Evolutionary conservation across 345 rosid species (phyloP).

Genomic region (Nephelium lappaceum): DNA sequence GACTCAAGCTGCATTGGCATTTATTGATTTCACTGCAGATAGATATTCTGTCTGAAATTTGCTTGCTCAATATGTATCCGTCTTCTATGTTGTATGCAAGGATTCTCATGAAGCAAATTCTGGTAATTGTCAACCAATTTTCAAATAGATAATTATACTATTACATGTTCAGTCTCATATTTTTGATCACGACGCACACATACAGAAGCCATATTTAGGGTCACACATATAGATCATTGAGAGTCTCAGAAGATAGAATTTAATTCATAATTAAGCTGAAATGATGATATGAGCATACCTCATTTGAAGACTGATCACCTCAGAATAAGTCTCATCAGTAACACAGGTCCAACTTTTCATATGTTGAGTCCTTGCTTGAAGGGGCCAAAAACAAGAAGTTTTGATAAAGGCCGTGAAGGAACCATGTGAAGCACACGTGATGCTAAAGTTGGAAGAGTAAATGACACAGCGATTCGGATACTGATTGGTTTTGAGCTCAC

Average conservation of each 20-base stretch:
- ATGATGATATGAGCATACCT: slow-evolving; percentile 53
- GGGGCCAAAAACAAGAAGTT: slow-evolving; percentile 66
- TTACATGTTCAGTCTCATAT: not conserved
- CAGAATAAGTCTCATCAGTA: slow-evolving; percentile 55
- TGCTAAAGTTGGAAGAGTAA: slow-evolving; percentile 62
- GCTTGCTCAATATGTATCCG: not conserved
- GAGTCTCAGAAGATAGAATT: not conserved
- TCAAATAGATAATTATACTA: not conserved
- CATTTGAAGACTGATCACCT: slow-evolving; percentile 78
- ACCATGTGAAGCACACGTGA: slow-evolving; percentile 57
- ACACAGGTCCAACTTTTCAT: slow-evolving; percentile 48
- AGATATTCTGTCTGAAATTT: not conserved
- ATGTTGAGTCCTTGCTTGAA: slow-evolving; percentile 45
- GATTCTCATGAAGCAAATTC: slow-evolving; percentile 5
- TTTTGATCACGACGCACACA: not conserved
- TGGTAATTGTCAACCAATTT: not conserved
- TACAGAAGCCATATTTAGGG: not conserved
- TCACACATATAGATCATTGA: not conserved
- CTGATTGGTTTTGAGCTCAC: slow-evolving; percentile 46
- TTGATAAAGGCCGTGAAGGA: slow-evolving; percentile 41
- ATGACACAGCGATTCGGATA: slow-evolving; percentile 69
- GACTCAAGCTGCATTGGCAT: not conserved
- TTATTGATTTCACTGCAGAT: not conserved
- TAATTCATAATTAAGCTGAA: slow-evolving; percentile 3
- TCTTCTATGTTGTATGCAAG: not conserved